These are phyloP conservation scores for Gaeumannomyces tritici DNA, from an alignment of 2,329 filamentous ascomycete species.

Conservation along the genomic window DNA sequence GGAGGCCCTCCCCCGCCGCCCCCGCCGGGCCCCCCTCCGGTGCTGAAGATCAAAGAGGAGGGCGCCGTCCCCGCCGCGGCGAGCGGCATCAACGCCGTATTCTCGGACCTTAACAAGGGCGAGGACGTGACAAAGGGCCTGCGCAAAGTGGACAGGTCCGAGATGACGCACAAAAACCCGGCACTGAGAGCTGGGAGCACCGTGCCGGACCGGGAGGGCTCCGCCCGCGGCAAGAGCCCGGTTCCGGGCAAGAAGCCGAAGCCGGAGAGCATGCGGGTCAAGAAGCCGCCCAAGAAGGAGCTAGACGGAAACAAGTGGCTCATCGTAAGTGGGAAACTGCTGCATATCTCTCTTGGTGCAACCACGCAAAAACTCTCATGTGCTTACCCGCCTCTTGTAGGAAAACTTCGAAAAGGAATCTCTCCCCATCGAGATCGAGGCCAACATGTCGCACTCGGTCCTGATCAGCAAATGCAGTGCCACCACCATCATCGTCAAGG, in stretches of 20 bases:
- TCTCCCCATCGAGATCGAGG: conserved; percentile 70
- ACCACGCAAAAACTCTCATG: background rate
- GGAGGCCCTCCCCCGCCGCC: conserved; percentile 51
- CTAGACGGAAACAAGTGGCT: conserved; percentile 90
- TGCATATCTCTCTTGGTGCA: background rate
- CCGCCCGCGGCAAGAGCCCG: conserved; percentile 64
- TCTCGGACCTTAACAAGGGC: conserved; percentile 84
- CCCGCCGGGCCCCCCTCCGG: conserved; percentile 59
- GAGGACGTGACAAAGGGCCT: conserved; percentile 79
- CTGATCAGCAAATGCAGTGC: conserved; percentile 89
- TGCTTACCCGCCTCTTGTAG: conserved; percentile 23
- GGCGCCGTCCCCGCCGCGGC: conserved; percentile 32
- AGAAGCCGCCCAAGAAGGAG: conserved; percentile 71
- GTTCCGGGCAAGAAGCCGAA: conserved; percentile 82
- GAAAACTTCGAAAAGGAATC: conserved; percentile 82
- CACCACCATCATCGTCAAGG: conserved; percentile 77
- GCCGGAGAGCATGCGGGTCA: conserved; percentile 73
- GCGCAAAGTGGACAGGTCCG: conserved; percentile 84
- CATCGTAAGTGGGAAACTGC: conserved; percentile 46
- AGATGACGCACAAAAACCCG: conserved; percentile 99
- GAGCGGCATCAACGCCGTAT: conserved; percentile 75
- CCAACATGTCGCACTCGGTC: conserved; percentile 75
- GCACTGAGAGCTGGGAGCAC: conserved; percentile 64
- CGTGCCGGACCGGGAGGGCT: conserved; percentile 49
- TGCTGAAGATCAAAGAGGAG: conserved; percentile 47